A percentile compares a stretch with the other conserved stretches of the same genome.
phyloP scores from a whole-genome alignment of 177 flowering plant genomes.

The Vitis hybrid region DNA sequence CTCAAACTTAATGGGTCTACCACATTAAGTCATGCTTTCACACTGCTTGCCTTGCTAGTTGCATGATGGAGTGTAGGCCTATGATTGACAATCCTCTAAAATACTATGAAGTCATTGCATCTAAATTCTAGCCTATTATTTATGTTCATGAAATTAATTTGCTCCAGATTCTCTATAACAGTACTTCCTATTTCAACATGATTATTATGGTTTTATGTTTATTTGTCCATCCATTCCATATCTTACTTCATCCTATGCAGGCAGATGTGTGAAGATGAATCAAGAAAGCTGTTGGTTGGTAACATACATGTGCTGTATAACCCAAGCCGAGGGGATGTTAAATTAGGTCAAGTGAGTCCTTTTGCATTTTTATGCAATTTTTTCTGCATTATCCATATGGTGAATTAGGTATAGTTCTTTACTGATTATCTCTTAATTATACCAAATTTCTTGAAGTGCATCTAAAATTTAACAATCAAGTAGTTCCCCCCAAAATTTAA shows the following conservation, averaged over 20 bases:
- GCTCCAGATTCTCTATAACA: background rate
- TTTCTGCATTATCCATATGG: background rate
- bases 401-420: too few species aligned
- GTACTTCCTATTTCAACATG: background rate
- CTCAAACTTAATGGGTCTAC: background rate
- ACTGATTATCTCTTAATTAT: too few species aligned
- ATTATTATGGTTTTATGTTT: background rate
- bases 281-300: slow-evolving; percentile 41
- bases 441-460: too few species aligned
- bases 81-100: background rate
- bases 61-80: background rate
- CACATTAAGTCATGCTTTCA: background rate
- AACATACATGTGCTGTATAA: slow-evolving; percentile 52
- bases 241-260: slow-evolving; percentile 39
- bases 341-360: slow-evolving; percentile 57
- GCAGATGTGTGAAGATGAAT: slow-evolving; percentile 43
- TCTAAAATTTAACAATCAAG: too few species aligned
- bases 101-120: background rate
- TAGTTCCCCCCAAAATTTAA: too few species aligned
- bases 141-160: background rate
- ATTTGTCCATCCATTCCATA: slow-evolving; percentile 6
- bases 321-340: slow-evolving; percentile 53
- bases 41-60: background rate
- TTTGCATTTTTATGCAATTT: background rate
- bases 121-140: background rate